phyloP scores from a whole-genome alignment of 2,329 filamentous ascomycete species.

The Diaporthe sp. region DNA sequence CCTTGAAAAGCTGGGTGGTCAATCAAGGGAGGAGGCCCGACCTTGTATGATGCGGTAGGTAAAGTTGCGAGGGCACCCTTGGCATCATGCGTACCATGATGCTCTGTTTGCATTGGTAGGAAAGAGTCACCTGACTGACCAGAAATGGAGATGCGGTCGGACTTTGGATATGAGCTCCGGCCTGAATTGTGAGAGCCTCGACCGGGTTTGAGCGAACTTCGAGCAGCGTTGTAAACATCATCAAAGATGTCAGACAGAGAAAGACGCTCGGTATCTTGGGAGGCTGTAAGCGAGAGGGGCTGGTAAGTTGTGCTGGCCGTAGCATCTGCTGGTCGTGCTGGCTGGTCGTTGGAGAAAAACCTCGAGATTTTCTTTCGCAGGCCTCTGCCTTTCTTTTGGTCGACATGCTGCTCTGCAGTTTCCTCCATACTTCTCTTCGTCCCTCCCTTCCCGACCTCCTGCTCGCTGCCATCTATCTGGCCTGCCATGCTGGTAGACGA shows the following conservation, averaged over 20 bases:
- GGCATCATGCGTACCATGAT: neutral
- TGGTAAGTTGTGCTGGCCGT: conserved; percentile 11
- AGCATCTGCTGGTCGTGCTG: neutral
- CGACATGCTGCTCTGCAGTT: neutral
- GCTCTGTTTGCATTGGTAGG: neutral
- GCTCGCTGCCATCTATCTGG: neutral
- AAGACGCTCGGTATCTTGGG: conserved; percentile 30
- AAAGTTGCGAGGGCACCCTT: neutral
- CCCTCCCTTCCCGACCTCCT: neutral
- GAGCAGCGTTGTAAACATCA: conserved; percentile 32
- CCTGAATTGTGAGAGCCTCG: conserved; percentile 22
- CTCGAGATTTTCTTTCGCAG: conserved; percentile 38
- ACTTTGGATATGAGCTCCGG: neutral
- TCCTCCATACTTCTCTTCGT: neutral
- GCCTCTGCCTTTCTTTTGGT: conserved; percentile 20
- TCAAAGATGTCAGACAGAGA: conserved; percentile 40
- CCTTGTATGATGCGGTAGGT: neutral
- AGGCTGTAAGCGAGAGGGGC: conserved; percentile 34
- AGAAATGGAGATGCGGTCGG: neutral
- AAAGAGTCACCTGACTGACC: neutral
- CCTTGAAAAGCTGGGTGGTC: conserved; percentile 23
- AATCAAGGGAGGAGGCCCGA: conserved; percentile 20
- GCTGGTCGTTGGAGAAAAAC: conserved; percentile 32
- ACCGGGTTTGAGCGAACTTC: conserved; percentile 2
- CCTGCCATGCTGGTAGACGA: neutral